phyloP scores from a whole-genome alignment of 768 basidiomycete species.

The Phanerochaete sordida region DNA sequence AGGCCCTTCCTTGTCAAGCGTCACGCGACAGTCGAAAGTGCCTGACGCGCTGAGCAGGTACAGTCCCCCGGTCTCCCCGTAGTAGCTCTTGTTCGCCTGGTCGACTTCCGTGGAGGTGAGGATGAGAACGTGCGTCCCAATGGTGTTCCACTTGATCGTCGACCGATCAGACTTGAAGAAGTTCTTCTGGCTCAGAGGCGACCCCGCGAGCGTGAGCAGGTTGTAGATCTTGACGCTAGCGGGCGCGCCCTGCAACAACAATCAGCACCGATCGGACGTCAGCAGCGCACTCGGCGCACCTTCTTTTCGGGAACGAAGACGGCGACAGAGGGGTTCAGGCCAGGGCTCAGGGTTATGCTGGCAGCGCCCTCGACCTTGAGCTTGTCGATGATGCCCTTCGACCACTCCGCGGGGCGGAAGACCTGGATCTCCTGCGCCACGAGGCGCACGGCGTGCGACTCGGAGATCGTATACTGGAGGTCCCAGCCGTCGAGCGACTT shows the following conservation, averaged over 20 bases:
- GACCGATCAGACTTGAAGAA: slow-evolving; percentile 96
- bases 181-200: slow-evolving; percentile 84
- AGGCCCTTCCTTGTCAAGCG: slow-evolving; percentile 92
- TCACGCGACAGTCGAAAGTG: slow-evolving; percentile 88
- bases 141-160: slow-evolving; percentile 93
- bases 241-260: slow-evolving; percentile 64
- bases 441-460: slow-evolving; percentile 80
- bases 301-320: slow-evolving; percentile 95
- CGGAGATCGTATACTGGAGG: slow-evolving; percentile 86
- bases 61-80: slow-evolving; percentile 88
- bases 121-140: slow-evolving; percentile 89
- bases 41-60: slow-evolving; percentile 91
- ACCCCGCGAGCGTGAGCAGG: slow-evolving; percentile 52
- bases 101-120: slow-evolving; percentile 97
- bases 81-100: slow-evolving; percentile 95
- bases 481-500: slow-evolving; percentile 92
- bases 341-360: slow-evolving; percentile 73
- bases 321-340: slow-evolving; percentile 84
- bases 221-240: slow-evolving; percentile 85
- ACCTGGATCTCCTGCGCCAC: slow-evolving; percentile 83
- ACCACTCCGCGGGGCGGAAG: slow-evolving; percentile 77
- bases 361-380: slow-evolving; percentile 83
- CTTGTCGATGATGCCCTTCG: slow-evolving; percentile 76
- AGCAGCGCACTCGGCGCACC: slow-evolving; percentile 34
- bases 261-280: neutral